Percentiles rank a stretch among this genome's conserved stretches.
Conservation (phyloP, 805 yeast species). For the Candida multigemmis region DNA sequence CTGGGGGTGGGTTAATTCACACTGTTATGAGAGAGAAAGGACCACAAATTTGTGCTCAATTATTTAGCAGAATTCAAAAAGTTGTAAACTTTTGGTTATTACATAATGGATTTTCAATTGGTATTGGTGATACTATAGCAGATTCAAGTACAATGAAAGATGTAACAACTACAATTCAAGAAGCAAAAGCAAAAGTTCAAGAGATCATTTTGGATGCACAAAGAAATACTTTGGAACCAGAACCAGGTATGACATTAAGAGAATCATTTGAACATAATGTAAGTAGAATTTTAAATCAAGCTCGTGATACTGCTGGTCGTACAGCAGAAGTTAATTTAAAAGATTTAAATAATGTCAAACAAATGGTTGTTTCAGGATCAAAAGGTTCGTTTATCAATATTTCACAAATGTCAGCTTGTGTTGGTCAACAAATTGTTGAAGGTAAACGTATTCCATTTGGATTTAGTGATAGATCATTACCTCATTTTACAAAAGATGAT, state of each 20-base stretch:
- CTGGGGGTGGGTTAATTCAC: slow-evolving; percentile 96
- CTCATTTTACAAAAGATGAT: slow-evolving; percentile 97
- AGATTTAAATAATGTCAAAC: slow-evolving; percentile 92
- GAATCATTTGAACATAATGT: slow-evolving; percentile 98
- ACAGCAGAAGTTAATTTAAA: slow-evolving; percentile 95
- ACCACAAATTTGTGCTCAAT: slow-evolving; percentile 76
- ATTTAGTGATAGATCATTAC: slow-evolving; percentile 90
- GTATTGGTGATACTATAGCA: slow-evolving; percentile 99
- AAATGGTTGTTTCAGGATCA: slow-evolving; percentile 98
- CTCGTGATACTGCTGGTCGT: slow-evolving; percentile 98
- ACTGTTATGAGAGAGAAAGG: slow-evolving; percentile 98
- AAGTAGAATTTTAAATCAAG: slow-evolving; percentile 89
- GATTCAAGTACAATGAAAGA: slow-evolving; percentile 93
- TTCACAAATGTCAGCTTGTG: slow-evolving; percentile 99
- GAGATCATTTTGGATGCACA: slow-evolving; percentile 91
- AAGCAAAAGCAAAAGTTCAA: slow-evolving; percentile 90
- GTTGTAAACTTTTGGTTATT: slow-evolving; percentile 94
- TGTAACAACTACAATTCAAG: slow-evolving; percentile 86
- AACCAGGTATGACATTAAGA: slow-evolving; percentile 99
- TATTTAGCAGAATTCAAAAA: slow-evolving; percentile 89
- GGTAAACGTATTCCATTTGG: slow-evolving; percentile 99
- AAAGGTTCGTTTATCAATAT: slow-evolving; percentile 98
- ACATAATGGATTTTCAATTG: slow-evolving; percentile 96
- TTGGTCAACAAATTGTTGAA: slow-evolving; percentile 98
- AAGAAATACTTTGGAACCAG: slow-evolving; percentile 78